phyloP scores from a whole-genome alignment of 805 yeast genomes.

The Starmerella etchellsii region DNA sequence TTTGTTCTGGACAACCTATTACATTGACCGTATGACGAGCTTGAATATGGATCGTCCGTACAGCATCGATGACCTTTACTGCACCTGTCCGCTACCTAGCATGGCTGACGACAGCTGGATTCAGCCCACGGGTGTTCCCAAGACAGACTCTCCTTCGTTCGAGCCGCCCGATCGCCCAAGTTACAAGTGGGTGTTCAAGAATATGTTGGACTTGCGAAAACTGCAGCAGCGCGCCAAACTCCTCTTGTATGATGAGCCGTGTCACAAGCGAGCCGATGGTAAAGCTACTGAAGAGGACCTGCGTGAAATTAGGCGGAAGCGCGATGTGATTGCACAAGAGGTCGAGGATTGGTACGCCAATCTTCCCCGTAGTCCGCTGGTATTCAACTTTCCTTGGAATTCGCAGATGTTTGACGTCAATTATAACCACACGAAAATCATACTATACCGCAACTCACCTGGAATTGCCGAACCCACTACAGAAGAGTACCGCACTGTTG shows the following conservation, averaged over 20 bases:
- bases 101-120: constrained; percentile 48
- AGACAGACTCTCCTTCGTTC: background rate
- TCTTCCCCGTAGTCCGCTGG: constrained; percentile 42
- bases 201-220: constrained; percentile 56
- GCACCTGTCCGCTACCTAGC: constrained; percentile 60
- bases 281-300: constrained; percentile 32
- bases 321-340: constrained; percentile 33
- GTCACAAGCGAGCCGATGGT: constrained; percentile 7
- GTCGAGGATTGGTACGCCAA: constrained; percentile 51
- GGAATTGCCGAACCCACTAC: constrained; percentile 42
- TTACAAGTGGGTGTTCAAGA: constrained; percentile 53
- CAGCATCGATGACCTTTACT: constrained; percentile 73
- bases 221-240: constrained; percentile 69
- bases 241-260: constrained; percentile 43
- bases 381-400: constrained; percentile 66
- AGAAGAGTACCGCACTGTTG: constrained; percentile 43
- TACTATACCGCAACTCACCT: constrained; percentile 70
- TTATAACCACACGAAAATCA: constrained; percentile 59
- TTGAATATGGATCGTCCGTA: constrained; percentile 79
- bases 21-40: constrained; percentile 75
- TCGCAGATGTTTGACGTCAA: constrained; percentile 57
- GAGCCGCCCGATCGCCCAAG: constrained; percentile 32
- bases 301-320: constrained; percentile 26
- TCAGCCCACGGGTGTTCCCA: constrained; percentile 2
- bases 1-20: constrained; percentile 80